A percentile compares a stretch with the other conserved stretches of the same genome.
Evolutionary conservation across 345 rosid genomes (phyloP).

Genomic region (Ricinus communis): DNA sequence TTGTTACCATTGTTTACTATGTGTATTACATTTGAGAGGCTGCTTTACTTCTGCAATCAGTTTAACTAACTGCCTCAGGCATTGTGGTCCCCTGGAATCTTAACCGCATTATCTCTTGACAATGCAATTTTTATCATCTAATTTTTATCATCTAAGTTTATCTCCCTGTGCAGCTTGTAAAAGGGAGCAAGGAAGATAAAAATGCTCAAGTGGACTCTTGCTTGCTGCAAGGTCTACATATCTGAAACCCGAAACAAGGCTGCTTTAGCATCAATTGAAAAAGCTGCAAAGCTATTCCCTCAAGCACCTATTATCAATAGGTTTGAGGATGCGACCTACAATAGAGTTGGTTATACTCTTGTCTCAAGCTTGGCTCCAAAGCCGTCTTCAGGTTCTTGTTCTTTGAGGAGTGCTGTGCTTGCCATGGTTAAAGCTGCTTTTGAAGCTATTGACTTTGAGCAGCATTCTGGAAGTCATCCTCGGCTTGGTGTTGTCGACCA

Average conservation of each 20-base stretch:
- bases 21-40: neutral
- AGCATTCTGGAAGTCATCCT: constrained; percentile 80
- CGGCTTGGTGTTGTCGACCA: constrained; percentile 94
- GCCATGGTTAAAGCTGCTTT: constrained; percentile 85
- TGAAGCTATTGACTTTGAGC: constrained; percentile 55
- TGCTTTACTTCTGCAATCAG: neutral
- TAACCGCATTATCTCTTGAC: constrained; percentile 37
- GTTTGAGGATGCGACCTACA: constrained; percentile 74
- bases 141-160: constrained; percentile 13
- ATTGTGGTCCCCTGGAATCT: constrained; percentile 25
- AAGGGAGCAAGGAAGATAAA: constrained; percentile 27
- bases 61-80: constrained; percentile 10
- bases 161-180: constrained; percentile 33
- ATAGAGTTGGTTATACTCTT: constrained; percentile 81
- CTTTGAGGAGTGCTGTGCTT: constrained; percentile 52
- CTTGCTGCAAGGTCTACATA: constrained; percentile 82
- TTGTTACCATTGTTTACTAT: neutral
- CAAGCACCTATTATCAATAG: constrained; percentile 70
- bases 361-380: constrained; percentile 49
- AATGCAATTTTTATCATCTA: constrained; percentile 20
- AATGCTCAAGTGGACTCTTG: constrained; percentile 70
- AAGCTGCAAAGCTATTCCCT: constrained; percentile 59
- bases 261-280: constrained; percentile 67
- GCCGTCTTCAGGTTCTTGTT: constrained; percentile 32
- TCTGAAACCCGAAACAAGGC: constrained; percentile 72